Conservation (phyloP, 177 flowering plant species). For the Vitis hybrid region DNA sequence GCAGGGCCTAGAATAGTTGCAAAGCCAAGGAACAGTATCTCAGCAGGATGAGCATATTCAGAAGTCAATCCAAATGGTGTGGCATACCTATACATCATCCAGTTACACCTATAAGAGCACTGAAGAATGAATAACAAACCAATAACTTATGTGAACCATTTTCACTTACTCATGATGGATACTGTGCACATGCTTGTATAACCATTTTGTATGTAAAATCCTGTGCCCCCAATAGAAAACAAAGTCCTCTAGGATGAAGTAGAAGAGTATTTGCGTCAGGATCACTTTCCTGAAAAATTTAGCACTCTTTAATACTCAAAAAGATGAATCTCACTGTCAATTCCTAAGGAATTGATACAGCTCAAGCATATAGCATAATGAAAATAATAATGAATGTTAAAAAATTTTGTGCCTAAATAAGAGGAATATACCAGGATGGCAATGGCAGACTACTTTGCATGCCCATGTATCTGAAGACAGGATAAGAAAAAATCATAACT, state of each 20-base stretch:
- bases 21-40: conserved; percentile 96
- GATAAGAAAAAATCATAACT: conserved; percentile 79
- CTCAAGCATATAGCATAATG: too few species aligned
- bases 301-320: background rate
- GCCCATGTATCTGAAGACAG: conserved; percentile 92
- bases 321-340: conserved; percentile 1
- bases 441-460: conserved; percentile 89
- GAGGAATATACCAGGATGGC: conserved; percentile 97
- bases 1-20: conserved; percentile 98
- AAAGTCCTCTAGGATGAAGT: conserved; percentile 96
- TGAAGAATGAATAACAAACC: too few species aligned
- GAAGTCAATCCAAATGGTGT: conserved; percentile 99
- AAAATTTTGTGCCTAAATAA: conserved; percentile 56
- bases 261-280: conserved; percentile 70
- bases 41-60: conserved; percentile 99
- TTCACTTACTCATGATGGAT: conserved; percentile 95
- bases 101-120: conserved; percentile 4
- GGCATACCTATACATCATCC: conserved; percentile 62
- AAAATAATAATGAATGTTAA: background rate
- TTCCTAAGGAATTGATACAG: background rate
- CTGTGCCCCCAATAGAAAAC: conserved; percentile 99
- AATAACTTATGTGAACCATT: background rate
- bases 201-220: conserved; percentile 91
- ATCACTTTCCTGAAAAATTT: conserved; percentile 76
- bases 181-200: conserved; percentile 97